phyloP scores from a whole-genome alignment of 331 rosid genomes.

The Stylosanthes scabra region DNA sequence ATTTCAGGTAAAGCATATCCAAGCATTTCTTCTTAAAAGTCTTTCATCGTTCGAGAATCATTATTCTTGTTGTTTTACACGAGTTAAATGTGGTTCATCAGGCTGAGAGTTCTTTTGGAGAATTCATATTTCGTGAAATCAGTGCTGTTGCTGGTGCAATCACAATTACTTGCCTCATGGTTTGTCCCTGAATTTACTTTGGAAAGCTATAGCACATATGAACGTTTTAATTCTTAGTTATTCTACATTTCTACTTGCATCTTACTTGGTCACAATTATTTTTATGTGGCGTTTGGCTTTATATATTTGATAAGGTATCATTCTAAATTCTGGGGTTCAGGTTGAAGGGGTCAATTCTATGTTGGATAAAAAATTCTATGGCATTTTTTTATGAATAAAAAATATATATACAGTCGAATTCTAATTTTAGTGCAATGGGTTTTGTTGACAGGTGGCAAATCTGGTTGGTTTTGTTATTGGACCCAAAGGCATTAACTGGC shows the following conservation, averaged over 20 bases:
- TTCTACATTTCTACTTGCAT: conserved; percentile 9
- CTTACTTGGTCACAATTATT: background rate
- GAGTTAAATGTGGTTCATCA: conserved; percentile 38
- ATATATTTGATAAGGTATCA: background rate
- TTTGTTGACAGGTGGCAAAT: conserved; percentile 76
- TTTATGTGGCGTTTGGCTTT: background rate
- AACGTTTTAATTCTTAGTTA: conserved; percentile 5
- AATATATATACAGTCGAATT: conserved; percentile 27
- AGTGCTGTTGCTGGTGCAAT: conserved; percentile 84
- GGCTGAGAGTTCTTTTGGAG: conserved; percentile 64
- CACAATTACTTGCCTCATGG: conserved; percentile 93
- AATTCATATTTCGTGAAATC: conserved; percentile 72
- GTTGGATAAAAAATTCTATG: background rate
- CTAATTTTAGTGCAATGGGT: conserved; percentile 20
- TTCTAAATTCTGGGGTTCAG: background rate
- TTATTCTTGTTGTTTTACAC: conserved; percentile 35
- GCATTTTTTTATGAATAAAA: background rate
- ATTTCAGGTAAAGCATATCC: conserved; percentile 62
- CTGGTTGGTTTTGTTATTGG: conserved; percentile 94
- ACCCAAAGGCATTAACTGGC: conserved; percentile 75
- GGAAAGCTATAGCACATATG: conserved; percentile 17
- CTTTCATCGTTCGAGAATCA: conserved; percentile 6
- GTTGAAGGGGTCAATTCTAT: no score
- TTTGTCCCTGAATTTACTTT: conserved; percentile 39
- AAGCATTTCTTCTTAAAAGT: conserved; percentile 4